phyloP scores from a whole-genome alignment of 768 basidiomycete genomes.

The Serendipita sp. region DNA sequence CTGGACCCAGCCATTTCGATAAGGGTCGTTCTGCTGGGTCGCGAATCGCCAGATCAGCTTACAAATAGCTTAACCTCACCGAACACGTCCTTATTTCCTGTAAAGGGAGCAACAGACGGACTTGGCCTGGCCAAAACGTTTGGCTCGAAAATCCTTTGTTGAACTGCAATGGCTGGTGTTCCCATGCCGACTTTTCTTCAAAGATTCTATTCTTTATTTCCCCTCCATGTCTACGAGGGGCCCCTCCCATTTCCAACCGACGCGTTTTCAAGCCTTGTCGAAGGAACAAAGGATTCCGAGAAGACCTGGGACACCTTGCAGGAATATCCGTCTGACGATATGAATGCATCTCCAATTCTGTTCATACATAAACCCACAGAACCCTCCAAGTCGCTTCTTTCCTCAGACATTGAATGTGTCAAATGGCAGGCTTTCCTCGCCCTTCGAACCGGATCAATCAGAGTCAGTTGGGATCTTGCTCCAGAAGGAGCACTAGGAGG shows the following conservation, averaged over 20 bases:
- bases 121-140: neutral
- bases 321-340: neutral
- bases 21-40: no score
- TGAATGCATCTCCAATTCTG: neutral
- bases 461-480: slow-evolving; percentile 49
- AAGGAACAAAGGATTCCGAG: neutral
- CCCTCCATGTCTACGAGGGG: slow-evolving; percentile 38
- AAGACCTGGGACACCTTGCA: no score
- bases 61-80: no score
- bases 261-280: slow-evolving; percentile 8
- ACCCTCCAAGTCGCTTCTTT: slow-evolving; percentile 25
- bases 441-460: slow-evolving; percentile 36
- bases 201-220: slow-evolving; percentile 43
- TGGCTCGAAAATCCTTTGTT: neutral
- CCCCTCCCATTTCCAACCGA: slow-evolving; percentile 17
- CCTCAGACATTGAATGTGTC: slow-evolving; percentile 69
- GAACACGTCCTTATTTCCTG: neutral
- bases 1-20: no score
- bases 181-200: slow-evolving; percentile 28
- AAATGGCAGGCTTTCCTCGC: slow-evolving; percentile 82
- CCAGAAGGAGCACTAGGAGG: slow-evolving; percentile 54
- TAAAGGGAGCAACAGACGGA: neutral
- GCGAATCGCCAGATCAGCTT: no score
- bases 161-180: slow-evolving; percentile 9
- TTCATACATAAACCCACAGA: slow-evolving; percentile 12